Base-by-base conservation (phyloP, 768 basidiomycete genomes). In the Lactifluus hygrophoroides region DNA sequence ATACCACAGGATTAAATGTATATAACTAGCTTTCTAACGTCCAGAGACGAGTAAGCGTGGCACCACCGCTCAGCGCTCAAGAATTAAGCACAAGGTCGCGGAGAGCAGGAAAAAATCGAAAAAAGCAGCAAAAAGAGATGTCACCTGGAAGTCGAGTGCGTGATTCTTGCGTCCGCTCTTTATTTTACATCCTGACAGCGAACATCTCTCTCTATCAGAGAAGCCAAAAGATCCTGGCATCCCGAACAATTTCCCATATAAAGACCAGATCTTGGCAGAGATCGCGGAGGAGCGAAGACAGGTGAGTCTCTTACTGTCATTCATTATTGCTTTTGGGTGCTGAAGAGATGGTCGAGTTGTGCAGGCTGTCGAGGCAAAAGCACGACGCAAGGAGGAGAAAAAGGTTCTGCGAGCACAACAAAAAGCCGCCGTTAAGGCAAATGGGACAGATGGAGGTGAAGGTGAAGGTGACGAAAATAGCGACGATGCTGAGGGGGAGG, bases 211-310 rank as follows among this genome's bases (percentile, higher is more conserved):
- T 3, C 62, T 14, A 13, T 34, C 55, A 89, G 88, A 88, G 71
- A 82, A 85, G 61, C 79, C 82, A 67, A 94, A 91, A 70, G 94
- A 97, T 70, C 91, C 89, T 30, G 94, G 94, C 45, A 93, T 96
- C 64, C 94, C 94, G 7, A 94, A 88, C 72, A 85, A 83, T 58
- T 93, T 93, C 73, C 93, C 91, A 4, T 94, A 86, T 78, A 97
- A 95, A 73, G 94, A 94, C 66, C 85, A 92, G 71, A 87, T 97
- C 62, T 75, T 97, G 28, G 94, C 92, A 5, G 94, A 97, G 67
- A 80, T 95, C 51, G 85, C 86, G 45, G 88, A 89, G 65, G 80
- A 90, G 68, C 83, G 92, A 61, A 77, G 88, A 66, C 72, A 77
- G 62, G 92, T 93, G 66, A 66, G 80, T 71, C 13, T 19, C 42